Conservation (phyloP, 2,329 filamentous ascomycete genomes). For the Fragosphaeria purpurea region DNA sequence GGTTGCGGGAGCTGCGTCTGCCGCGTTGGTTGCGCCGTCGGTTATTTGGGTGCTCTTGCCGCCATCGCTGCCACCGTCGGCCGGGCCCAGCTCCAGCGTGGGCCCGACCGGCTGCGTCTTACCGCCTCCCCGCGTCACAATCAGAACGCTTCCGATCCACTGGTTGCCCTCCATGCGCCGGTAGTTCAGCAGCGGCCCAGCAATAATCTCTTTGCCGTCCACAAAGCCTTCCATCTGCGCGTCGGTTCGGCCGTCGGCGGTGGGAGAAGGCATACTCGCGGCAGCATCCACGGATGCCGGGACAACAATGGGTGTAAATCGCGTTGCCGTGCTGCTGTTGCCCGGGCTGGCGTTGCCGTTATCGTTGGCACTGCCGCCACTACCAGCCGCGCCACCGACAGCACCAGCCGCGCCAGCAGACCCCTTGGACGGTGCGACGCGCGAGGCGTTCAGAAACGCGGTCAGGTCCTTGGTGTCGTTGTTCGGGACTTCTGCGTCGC, state of each 20-base stretch:
- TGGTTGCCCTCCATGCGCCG: constrained; percentile 55
- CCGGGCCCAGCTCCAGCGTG: constrained; percentile 41
- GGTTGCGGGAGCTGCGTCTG: too few species aligned
- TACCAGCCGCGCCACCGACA: not conserved
- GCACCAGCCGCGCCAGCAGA: constrained; percentile 13
- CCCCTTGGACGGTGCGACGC: constrained; percentile 33
- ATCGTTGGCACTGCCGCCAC: not conserved
- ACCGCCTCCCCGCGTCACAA: constrained; percentile 67
- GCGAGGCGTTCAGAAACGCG: constrained; percentile 44
- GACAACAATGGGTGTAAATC: constrained; percentile 10
- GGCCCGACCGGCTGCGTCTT: constrained; percentile 49
- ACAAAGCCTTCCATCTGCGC: constrained; percentile 6
- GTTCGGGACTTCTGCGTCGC: constrained; percentile 30
- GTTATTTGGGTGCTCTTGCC: not conserved
- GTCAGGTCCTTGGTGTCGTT: constrained; percentile 41
- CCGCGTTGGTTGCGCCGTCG: not conserved
- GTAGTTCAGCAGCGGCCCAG: constrained; percentile 70
- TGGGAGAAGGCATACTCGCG: not conserved
- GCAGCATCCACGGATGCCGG: not conserved
- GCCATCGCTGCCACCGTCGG: constrained; percentile 21
- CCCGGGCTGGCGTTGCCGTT: not conserved
- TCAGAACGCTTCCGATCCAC: constrained; percentile 79
- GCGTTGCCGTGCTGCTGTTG: not conserved
- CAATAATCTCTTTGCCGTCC: constrained; percentile 52
- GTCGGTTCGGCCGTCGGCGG: not conserved